Base-by-base conservation (phyloP, 371 early-diverging fungal species). In the Dichotomocladium elegans region DNA sequence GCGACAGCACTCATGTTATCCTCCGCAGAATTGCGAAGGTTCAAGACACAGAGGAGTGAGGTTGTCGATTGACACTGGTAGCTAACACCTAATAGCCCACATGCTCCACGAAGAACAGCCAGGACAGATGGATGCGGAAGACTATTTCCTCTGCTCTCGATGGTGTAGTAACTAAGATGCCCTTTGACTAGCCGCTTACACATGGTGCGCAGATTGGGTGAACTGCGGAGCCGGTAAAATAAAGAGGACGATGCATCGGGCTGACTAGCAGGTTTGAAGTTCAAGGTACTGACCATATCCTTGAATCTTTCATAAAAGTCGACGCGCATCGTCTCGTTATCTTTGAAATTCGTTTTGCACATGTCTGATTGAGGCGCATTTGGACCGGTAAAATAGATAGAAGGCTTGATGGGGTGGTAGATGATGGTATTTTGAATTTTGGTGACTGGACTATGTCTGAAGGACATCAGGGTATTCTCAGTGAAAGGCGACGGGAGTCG, bases 381-480 rank as follows among this genome's bases (percentile, higher is more conserved):
- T n/a, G n/a, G n/a, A 29, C 64, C 55, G 3, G 75, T 74, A 27
- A 66, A 74, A 53, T 74, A 74, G 1, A 57, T 66, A 14, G 75
- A 60, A 4, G 68, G 35, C 30, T 71, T 74, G 45, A 71, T 55
- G 0, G 75, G 69, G 19, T 74, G 75, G 30, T 71, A 68, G 11
- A 74, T 66, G 30, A 71, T 47, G 8, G 69, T 70, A 26, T 50
- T 52, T 19, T 48, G 48, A 21, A 57, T 48, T 10, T 51, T 51
- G n/a, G 8, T n/a, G n/a, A n/a, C 14, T 31, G 49, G 3, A 44
- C 34, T 42, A 21, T 59, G 14, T 4, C n/a, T 9, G 21, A 4
- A 14, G 26, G 7, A 14, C 15, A 2, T 27, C 28, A 19, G 55
- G 62, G 37, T 37, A 9, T n/a, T 37, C 17, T n/a, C 21, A 21